Evolutionary conservation across 495 filamentous ascomycete genomes (phyloP).

Genomic region (Tuber borchii): DNA sequence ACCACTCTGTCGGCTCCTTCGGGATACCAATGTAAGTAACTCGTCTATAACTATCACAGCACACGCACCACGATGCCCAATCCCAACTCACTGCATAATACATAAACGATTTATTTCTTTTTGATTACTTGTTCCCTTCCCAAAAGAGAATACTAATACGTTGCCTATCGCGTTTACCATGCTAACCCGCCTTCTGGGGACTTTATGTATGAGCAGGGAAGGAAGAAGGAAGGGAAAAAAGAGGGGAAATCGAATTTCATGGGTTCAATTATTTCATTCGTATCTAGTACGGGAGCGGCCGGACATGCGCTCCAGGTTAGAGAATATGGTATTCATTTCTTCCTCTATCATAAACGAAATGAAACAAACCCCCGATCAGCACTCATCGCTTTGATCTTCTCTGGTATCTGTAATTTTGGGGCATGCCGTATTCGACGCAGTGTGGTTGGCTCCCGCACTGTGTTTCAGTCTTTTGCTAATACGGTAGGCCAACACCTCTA

Average conservation of each 20-base stretch:
- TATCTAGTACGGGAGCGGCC: no score
- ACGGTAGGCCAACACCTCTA: neutral
- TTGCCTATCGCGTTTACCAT: neutral
- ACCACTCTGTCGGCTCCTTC: neutral
- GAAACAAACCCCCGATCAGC: neutral
- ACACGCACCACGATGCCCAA: neutral
- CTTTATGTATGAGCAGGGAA: neutral
- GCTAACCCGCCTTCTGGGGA: neutral
- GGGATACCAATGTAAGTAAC: neutral
- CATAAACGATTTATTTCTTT: neutral
- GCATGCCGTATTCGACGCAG: neutral
- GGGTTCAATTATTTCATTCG: neutral
- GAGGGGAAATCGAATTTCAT: neutral
- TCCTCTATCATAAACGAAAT: neutral
- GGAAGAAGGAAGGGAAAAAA: neutral
- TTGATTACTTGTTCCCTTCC: neutral
- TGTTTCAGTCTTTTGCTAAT: neutral
- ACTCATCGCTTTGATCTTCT: neutral
- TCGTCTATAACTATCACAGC: neutral
- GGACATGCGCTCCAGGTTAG: neutral
- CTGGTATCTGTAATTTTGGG: neutral
- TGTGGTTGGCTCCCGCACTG: neutral
- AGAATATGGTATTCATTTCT: neutral
- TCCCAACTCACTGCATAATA: neutral
- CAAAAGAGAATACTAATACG: neutral